These are phyloP conservation scores for Berberis vulgaris DNA, from an alignment of 164 flowering plant species.

Conservation along the genomic window DNA sequence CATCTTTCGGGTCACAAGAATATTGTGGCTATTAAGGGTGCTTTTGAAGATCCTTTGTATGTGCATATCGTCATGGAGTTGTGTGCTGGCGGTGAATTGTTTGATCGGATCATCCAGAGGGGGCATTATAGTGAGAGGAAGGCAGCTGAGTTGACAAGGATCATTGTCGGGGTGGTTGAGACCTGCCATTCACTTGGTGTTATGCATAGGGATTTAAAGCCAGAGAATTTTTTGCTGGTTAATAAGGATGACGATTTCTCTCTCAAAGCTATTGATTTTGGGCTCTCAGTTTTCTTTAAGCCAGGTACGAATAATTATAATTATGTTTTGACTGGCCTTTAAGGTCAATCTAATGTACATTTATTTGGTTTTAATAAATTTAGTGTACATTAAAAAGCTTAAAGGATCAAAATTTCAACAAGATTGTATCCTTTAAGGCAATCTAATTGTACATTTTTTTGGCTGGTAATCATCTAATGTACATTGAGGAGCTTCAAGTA, in stretches of 20 bases:
- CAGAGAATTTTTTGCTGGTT: constrained; percentile 80
- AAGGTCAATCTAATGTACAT: neutral
- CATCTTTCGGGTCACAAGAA: constrained; percentile 82
- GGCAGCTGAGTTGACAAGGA: constrained; percentile 80
- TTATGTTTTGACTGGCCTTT: neutral
- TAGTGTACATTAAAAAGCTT: neutral
- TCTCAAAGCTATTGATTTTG: constrained; percentile 90
- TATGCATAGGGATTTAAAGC: constrained; percentile 87
- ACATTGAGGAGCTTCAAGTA: too few species aligned
- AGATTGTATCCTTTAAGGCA: neutral
- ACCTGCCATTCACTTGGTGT: constrained; percentile 92
- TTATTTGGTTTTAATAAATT: neutral
- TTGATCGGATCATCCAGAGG: constrained; percentile 79
- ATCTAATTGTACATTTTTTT: too few species aligned
- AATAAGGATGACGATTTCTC: constrained; percentile 86
- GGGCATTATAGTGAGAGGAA: constrained; percentile 86
- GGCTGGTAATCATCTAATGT: too few species aligned
- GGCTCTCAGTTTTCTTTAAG: constrained; percentile 87
- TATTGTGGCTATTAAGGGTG: constrained; percentile 79
- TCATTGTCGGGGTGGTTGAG: constrained; percentile 83
- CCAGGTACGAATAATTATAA: constrained; percentile 41
- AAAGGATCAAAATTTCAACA: neutral
- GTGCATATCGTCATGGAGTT: constrained; percentile 91
- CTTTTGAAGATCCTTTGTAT: constrained; percentile 65
- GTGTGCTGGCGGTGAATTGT: constrained; percentile 78